Conservation (phyloP, 1,284 basidiomycete species). For the Termitomyces sp. region DNA sequence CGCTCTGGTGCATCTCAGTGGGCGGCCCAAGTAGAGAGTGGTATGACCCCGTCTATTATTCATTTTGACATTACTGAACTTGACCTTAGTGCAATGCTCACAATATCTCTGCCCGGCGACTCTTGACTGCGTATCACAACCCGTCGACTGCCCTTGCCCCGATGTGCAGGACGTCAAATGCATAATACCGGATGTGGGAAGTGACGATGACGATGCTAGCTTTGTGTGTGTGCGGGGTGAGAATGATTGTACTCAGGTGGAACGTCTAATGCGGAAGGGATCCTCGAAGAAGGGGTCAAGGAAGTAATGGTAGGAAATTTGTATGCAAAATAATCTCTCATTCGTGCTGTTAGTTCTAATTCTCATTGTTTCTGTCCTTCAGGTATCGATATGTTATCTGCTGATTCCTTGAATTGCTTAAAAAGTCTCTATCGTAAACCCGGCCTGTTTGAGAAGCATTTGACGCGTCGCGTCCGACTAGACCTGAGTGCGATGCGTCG, state of each 20-base stretch:
- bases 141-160: slow-evolving; percentile 57
- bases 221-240: slow-evolving; percentile 55
- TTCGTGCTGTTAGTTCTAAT: neutral
- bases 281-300: slow-evolving; percentile 9
- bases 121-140: slow-evolving; percentile 50
- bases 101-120: slow-evolving; percentile 58
- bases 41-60: slow-evolving; percentile 25
- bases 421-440: neutral
- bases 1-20: slow-evolving; percentile 50
- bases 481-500: too few relatives aligned
- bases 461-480: neutral
- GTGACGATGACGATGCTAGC: slow-evolving; percentile 39
- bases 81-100: slow-evolving; percentile 41
- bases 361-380: neutral
- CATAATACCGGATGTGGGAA: slow-evolving; percentile 46
- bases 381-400: neutral
- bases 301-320: slow-evolving; percentile 7
- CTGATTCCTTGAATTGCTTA: neutral
- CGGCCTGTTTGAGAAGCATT: neutral
- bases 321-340: neutral
- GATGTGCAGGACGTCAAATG: slow-evolving; percentile 57
- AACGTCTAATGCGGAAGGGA: slow-evolving; percentile 34
- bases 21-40: slow-evolving; percentile 49
- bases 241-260: slow-evolving; percentile 46
- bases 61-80: neutral